These are phyloP conservation scores for Eucalyptus shirleyi DNA, from an alignment of 345 rosid genomes.

Conservation along the genomic window DNA sequence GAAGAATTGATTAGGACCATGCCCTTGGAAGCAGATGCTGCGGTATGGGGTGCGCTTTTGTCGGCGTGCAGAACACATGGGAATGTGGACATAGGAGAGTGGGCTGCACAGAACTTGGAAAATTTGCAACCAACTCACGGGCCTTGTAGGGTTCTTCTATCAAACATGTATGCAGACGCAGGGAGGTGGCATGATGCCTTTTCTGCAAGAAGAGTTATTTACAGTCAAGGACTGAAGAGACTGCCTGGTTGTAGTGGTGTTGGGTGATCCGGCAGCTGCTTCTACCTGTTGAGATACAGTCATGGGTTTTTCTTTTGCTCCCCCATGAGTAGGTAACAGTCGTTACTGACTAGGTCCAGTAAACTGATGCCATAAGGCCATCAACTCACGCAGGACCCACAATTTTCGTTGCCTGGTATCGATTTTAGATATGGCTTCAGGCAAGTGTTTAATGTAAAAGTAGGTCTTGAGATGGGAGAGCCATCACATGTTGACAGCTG, in stretches of 20 bases:
- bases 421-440: background rate
- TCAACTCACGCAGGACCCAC: background rate
- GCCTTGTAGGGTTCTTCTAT: constrained; percentile 51
- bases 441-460: background rate
- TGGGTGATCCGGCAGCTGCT: background rate
- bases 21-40: constrained; percentile 71
- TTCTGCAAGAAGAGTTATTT: constrained; percentile 34
- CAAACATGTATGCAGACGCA: constrained; percentile 72
- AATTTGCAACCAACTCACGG: constrained; percentile 53
- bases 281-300: background rate
- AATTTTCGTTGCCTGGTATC: background rate
- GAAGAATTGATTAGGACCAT: constrained; percentile 45
- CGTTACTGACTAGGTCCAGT: background rate
- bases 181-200: constrained; percentile 80
- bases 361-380: background rate
- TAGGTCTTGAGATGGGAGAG: background rate
- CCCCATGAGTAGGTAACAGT: background rate
- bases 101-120: constrained; percentile 46
- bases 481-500: background rate
- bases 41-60: constrained; percentile 67
- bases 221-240: constrained; percentile 33
- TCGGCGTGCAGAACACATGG: constrained; percentile 55
- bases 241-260: constrained; percentile 50
- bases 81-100: constrained; percentile 49
- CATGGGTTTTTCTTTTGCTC: background rate